These are phyloP conservation scores for Lathyrus aphaca DNA, from an alignment of 306 rosid genomes.

Conservation along the genomic window DNA sequence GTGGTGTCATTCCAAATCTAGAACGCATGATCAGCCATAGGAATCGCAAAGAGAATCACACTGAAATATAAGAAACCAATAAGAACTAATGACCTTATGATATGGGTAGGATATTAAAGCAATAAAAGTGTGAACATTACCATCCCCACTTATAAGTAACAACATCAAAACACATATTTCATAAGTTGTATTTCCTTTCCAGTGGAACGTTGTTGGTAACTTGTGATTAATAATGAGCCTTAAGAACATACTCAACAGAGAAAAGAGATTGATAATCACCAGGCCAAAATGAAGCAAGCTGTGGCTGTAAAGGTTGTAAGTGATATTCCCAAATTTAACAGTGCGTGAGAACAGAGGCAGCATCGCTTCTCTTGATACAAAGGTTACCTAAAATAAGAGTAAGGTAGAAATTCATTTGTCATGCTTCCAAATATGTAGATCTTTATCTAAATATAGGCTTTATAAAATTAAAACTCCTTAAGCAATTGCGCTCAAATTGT, in stretches of 20 bases:
- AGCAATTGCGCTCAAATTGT: background rate
- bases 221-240: slow-evolving; percentile 18
- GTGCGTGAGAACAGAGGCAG: slow-evolving; percentile 65
- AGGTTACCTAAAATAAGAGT: slow-evolving; percentile 74
- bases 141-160: slow-evolving; percentile 7
- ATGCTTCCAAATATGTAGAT: slow-evolving; percentile 26
- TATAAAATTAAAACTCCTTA: too few species aligned
- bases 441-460: slow-evolving; percentile 31
- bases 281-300: slow-evolving; percentile 96
- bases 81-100: slow-evolving; percentile 17
- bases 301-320: slow-evolving; percentile 90
- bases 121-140: slow-evolving; percentile 8
- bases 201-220: slow-evolving; percentile 18
- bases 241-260: slow-evolving; percentile 10
- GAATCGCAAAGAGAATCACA: slow-evolving; percentile 22
- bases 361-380: slow-evolving; percentile 73
- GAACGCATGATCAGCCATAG: slow-evolving; percentile 19
- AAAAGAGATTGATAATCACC: slow-evolving; percentile 51
- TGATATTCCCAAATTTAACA: slow-evolving; percentile 67
- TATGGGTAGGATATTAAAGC: slow-evolving; percentile 20
- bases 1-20: slow-evolving; percentile 23
- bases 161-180: slow-evolving; percentile 12
- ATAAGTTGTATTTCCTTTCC: background rate
- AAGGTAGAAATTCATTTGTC: slow-evolving; percentile 22
- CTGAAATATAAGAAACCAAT: slow-evolving; percentile 6